Evolutionary conservation across 1,284 basidiomycete species (phyloP).

Genomic region (Fomitopsis schrenkii): DNA sequence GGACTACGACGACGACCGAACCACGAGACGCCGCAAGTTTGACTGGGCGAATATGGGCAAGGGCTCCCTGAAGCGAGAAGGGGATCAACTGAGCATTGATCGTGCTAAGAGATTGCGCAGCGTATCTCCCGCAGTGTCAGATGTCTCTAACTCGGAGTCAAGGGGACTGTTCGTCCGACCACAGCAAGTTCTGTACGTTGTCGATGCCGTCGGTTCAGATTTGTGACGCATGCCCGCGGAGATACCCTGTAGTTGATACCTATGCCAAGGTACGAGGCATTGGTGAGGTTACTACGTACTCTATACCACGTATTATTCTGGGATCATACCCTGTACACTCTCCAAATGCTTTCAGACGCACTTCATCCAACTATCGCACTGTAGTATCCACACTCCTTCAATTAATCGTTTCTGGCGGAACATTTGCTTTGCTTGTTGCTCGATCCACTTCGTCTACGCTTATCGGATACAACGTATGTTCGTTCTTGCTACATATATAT

Average conservation of each 20-base stretch:
- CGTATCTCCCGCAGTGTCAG: conserved; percentile 64
- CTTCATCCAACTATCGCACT: neutral
- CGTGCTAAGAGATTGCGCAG: conserved; percentile 67
- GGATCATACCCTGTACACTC: neutral
- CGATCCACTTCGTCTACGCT: too few species aligned
- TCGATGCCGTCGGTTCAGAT: conserved; percentile 60
- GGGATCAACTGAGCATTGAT: conserved; percentile 57
- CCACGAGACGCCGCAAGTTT: conserved; percentile 45
- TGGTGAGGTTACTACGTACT: neutral
- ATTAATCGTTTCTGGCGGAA: neutral
- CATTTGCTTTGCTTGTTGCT: neutral
- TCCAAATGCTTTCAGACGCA: neutral
- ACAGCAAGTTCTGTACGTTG: conserved; percentile 78
- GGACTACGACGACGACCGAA: conserved; percentile 48
- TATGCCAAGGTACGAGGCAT: neutral
- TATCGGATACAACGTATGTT: too few species aligned
- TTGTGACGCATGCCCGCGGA: conserved; percentile 13
- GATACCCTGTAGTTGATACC: neutral
- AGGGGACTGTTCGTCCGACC: conserved; percentile 76
- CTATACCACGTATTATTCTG: neutral
- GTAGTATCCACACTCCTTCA: neutral
- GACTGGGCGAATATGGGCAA: conserved; percentile 32
- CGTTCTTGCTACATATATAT: too few species aligned
- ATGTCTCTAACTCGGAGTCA: conserved; percentile 56
- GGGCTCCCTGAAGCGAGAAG: conserved; percentile 55